Evolutionary conservation across 371 early-diverging fungal genomes (phyloP).

Genomic region (Lichtheimia ramosa): DNA sequence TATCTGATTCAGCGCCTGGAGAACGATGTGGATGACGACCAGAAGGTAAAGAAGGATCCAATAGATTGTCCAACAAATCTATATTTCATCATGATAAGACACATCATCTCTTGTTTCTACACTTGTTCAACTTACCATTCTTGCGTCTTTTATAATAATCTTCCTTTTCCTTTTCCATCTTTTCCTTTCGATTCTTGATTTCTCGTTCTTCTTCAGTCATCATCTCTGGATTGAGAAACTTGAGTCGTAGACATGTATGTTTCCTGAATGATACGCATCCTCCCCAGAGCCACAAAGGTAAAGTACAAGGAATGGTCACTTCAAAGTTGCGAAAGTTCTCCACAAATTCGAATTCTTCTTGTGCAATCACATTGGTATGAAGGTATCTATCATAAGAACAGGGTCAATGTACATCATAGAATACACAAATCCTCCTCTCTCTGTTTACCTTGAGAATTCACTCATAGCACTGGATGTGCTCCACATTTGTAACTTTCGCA

Average conservation of each 20-base stretch:
- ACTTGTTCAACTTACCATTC: slow-evolving; percentile 31
- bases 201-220: slow-evolving; percentile 53
- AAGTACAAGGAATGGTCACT: slow-evolving; percentile 63
- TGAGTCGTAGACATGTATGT: slow-evolving; percentile 61
- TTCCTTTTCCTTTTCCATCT: slow-evolving; percentile 42
- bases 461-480: slow-evolving; percentile 67
- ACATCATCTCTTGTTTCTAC: neutral
- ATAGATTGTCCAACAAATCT: slow-evolving; percentile 49
- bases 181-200: slow-evolving; percentile 35
- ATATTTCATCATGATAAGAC: neutral
- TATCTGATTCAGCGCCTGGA: too few relatives aligned
- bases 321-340: slow-evolving; percentile 77
- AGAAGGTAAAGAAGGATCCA: slow-evolving; percentile 22
- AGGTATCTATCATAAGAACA: slow-evolving; percentile 46
- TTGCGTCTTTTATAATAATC: slow-evolving; percentile 43
- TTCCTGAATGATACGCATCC: slow-evolving; percentile 59
- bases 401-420: too few relatives aligned
- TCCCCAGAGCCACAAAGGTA: slow-evolving; percentile 86
- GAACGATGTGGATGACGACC: too few relatives aligned
- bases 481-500: slow-evolving; percentile 93
- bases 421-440: neutral
- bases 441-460: slow-evolving; percentile 65
- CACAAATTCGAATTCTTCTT: slow-evolving; percentile 90
- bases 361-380: slow-evolving; percentile 76
- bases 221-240: slow-evolving; percentile 53